phyloP scores from a whole-genome alignment of 208 protist genomes.

The Leishmania turanica region DNA sequence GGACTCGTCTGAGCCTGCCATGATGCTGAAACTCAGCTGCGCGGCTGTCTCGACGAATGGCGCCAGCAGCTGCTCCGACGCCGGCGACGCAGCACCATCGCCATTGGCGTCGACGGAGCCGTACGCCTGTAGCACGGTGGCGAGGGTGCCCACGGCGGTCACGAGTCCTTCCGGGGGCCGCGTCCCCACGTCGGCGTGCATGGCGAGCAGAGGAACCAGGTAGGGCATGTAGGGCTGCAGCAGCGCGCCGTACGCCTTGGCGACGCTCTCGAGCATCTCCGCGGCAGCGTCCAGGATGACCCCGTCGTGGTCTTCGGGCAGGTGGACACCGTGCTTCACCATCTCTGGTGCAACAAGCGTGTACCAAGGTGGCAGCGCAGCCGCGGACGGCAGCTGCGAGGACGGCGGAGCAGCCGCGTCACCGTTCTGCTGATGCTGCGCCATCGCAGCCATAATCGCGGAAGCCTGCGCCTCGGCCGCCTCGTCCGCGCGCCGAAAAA shows the following conservation, averaged over 20 bases:
- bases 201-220: conserved; percentile 59
- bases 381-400: conserved; percentile 14
- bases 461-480: conserved; percentile 26
- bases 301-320: conserved; percentile 77
- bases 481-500: conserved; percentile 33
- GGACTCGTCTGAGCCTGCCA: conserved; percentile 67
- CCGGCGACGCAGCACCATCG: background rate
- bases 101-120: conserved; percentile 23
- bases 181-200: conserved; percentile 48
- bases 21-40: conserved; percentile 44
- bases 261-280: conserved; percentile 73
- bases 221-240: conserved; percentile 50
- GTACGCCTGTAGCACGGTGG: conserved; percentile 51
- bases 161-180: conserved; percentile 69
- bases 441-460: conserved; percentile 34
- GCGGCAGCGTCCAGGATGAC: conserved; percentile 64
- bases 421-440: conserved; percentile 29
- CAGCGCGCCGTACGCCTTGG: conserved; percentile 69
- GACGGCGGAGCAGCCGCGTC: conserved; percentile 14
- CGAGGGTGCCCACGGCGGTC: conserved; percentile 68
- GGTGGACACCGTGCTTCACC: conserved; percentile 21
- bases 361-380: conserved; percentile 38
- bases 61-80: conserved; percentile 28
- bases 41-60: conserved; percentile 57
- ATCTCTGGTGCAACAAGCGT: conserved; percentile 32